Conservation (phyloP, 345 rosid genomes). For the Microcos paniculata region DNA sequence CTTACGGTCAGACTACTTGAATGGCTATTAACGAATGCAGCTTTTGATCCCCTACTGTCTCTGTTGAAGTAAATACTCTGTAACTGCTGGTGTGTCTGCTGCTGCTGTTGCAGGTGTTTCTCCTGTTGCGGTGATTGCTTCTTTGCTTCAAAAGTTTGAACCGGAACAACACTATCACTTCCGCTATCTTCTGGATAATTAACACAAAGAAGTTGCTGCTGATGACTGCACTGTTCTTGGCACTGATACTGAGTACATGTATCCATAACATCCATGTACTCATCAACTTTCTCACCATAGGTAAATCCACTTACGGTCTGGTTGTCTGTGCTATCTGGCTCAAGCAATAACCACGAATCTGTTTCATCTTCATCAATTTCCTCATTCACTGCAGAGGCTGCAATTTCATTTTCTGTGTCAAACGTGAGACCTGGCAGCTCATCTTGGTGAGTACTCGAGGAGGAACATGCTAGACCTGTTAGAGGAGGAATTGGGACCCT, state of each 20-base stretch:
- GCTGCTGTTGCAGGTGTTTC: not conserved
- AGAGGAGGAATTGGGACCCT: constrained; percentile 23
- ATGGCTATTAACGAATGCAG: constrained; percentile 8
- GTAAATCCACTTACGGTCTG: constrained; percentile 17
- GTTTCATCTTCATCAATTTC: constrained; percentile 25
- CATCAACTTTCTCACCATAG: constrained; percentile 18
- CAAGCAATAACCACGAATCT: constrained; percentile 33
- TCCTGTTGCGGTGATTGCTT: not conserved
- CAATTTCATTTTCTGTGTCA: constrained; percentile 2
- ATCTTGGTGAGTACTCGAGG: constrained; percentile 6
- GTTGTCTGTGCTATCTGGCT: constrained; percentile 17
- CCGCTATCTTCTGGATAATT: constrained; percentile 13
- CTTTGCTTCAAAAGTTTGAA: constrained; percentile 10
- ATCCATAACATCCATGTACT: constrained; percentile 23
- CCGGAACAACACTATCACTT: constrained; percentile 24
- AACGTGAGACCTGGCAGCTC: constrained; percentile 7
- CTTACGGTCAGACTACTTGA: constrained; percentile 28
- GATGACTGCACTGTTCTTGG: constrained; percentile 18
- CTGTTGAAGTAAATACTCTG: constrained; percentile 10
- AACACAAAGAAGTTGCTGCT: constrained; percentile 3
- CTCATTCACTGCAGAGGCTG: not conserved
- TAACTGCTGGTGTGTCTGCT: constrained; percentile 6
- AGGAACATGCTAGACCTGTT: not conserved
- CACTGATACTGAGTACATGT: constrained; percentile 16
- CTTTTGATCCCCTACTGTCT: constrained; percentile 12